Evolutionary conservation across 1,139 yeast genomes (phyloP).

Genomic region (Ogataea hybrid): DNA sequence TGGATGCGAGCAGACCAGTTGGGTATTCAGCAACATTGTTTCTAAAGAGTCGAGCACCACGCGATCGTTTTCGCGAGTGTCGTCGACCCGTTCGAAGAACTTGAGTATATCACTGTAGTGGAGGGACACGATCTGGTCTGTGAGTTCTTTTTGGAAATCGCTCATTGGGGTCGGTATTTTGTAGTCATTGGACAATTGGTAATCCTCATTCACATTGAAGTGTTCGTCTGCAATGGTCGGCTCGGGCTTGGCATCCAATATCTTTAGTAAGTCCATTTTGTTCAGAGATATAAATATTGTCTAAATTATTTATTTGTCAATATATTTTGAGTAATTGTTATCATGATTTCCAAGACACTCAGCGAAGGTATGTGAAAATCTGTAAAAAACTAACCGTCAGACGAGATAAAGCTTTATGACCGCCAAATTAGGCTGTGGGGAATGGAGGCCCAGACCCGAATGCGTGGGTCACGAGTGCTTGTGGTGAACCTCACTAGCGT

Average conservation of each 20-base stretch:
- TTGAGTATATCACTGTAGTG: constrained; percentile 89
- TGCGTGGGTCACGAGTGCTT: constrained; percentile 71
- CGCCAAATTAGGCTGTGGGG: constrained; percentile 98
- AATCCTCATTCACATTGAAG: constrained; percentile 30
- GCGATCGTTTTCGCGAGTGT: constrained; percentile 39
- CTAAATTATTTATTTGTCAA: not conserved
- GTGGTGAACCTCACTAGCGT: constrained; percentile 84
- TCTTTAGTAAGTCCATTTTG: constrained; percentile 69
- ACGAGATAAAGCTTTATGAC: constrained; percentile 90
- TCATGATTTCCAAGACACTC: constrained; percentile 8
- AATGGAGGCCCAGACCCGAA: constrained; percentile 80
- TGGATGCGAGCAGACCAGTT: constrained; percentile 85
- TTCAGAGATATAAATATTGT: not conserved
- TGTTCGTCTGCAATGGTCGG: constrained; percentile 66
- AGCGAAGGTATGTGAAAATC: constrained; percentile 19
- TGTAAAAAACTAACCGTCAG: constrained; percentile 33
- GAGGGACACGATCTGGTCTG: constrained; percentile 88
- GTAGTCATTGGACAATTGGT: constrained; percentile 60
- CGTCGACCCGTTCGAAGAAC: constrained; percentile 60
- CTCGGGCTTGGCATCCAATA: constrained; percentile 82
- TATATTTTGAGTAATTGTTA: not conserved
- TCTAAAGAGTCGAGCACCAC: constrained; percentile 66
- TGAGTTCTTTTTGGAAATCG: constrained; percentile 82
- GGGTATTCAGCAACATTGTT: constrained; percentile 72
- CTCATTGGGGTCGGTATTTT: constrained; percentile 84